Evolutionary conservation across 345 rosid species (phyloP), one percentile per base, ranked within the genome.

Genomic region (Euclidium syriacum): DNA sequence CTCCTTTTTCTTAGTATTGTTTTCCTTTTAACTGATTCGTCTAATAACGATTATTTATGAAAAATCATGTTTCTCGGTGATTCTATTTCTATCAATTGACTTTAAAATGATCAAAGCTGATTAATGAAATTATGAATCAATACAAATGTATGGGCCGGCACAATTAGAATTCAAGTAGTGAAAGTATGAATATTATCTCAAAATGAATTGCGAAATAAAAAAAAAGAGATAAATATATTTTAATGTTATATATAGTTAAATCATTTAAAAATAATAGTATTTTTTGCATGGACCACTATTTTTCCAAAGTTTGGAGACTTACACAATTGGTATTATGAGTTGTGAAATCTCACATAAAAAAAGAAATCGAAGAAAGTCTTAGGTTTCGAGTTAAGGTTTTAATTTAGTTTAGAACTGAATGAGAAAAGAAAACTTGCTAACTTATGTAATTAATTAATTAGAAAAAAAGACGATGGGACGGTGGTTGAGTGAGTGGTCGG

Each of bases 1-100:
- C 60, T 44, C 55, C n/a, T n/a, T n/a, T n/a, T 4, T 59, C 59
- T 57, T 59, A 29, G 8, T 29, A 40, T 59, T 53, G 49, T 49
- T 27, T 58, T 19, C 38, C 38, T 24, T 18, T 40, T 24, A 40
- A 48, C 36, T 39, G 10, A 25, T 54, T 54, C 18, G 6, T 15
- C 15, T 16, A 23, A 2, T 23, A 40, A 11, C 5, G 22, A 15
- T 34, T 15, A 8, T 22, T 10, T 51, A 3, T 5, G 0, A 11
- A 52, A 2, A 4, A 27, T 27, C 32, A 27, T 27, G n/a, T 27
- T 27, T 27, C 32, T 27, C 32, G 32, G 7, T 27, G 7, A 27
- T 27, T 27, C 32, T 27, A 27, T n/a, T n/a, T n/a, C 32, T 27
- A 27, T 27, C 32, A 27, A 27, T 3, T 7, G 7, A 27, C 32